phyloP scores from a whole-genome alignment of 768 basidiomycete species.

The Tulasnella sp. region DNA sequence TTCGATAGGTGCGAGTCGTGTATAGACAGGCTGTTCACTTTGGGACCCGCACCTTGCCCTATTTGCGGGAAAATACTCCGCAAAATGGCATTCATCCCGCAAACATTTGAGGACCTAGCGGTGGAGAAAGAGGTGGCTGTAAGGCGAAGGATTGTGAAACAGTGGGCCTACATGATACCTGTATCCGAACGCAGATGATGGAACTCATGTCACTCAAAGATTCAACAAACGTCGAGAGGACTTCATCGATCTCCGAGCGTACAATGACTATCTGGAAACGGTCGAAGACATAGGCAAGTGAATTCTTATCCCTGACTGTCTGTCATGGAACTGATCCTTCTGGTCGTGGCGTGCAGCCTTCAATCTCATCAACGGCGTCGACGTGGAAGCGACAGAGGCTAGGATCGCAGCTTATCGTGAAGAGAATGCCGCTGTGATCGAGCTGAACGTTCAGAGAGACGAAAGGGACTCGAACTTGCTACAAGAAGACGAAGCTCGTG shows the following conservation, averaged over 20 bases:
- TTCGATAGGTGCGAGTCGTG: conserved; percentile 92
- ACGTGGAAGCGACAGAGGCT: conserved; percentile 68
- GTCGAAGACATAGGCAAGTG: conserved; percentile 79
- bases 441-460: conserved; percentile 72
- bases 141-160: conserved; percentile 74
- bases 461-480: conserved; percentile 62
- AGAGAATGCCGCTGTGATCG: conserved; percentile 73
- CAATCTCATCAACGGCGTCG: conserved; percentile 86
- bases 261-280: conserved; percentile 93
- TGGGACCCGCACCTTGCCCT: conserved; percentile 94
- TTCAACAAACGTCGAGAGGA: conserved; percentile 93
- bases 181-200: background rate
- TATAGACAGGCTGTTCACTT: conserved; percentile 90
- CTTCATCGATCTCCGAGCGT: conserved; percentile 63
- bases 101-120: conserved; percentile 84
- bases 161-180: conserved; percentile 40
- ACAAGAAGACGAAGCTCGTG: conserved; percentile 71
- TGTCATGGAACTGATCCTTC: conserved; percentile 10
- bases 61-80: conserved; percentile 78
- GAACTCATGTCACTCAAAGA: conserved; percentile 32
- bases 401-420: conserved; percentile 66
- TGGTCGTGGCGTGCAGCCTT: conserved; percentile 47
- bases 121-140: conserved; percentile 94
- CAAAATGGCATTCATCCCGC: conserved; percentile 89
- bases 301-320: conserved; percentile 21